phyloP scores from a whole-genome alignment of 2,329 filamentous ascomycete genomes.

The Penicillium psychrosexuale region DNA sequence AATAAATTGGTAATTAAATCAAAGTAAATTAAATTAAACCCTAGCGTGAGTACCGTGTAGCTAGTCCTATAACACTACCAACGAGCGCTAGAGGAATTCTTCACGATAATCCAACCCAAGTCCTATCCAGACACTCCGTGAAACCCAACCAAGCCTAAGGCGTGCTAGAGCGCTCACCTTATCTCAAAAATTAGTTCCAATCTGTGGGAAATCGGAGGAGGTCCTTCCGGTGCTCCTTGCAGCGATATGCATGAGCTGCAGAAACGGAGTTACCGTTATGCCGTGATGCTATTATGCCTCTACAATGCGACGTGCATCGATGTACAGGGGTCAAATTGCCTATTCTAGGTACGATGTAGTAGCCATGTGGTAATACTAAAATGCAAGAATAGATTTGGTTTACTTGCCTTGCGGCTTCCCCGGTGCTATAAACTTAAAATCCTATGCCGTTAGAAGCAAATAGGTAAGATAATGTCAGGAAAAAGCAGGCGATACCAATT shows the following conservation, averaged over 20 bases:
- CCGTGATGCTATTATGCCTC: neutral
- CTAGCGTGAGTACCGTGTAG: too few relatives aligned
- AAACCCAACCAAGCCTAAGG: neutral
- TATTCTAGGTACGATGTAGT: neutral
- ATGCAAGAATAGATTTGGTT: neutral
- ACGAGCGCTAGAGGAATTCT: neutral
- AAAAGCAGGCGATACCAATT: neutral
- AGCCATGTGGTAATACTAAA: neutral
- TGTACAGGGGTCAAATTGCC: neutral
- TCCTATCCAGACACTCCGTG: neutral
- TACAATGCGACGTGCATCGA: neutral
- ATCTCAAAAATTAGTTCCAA: neutral
- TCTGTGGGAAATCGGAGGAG: neutral
- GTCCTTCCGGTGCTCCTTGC: neutral
- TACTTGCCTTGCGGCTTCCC: neutral
- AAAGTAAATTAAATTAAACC: neutral
- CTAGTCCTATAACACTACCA: neutral
- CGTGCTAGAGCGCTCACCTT: neutral
- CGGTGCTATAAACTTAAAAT: neutral
- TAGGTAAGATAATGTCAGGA: neutral
- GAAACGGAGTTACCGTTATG: neutral
- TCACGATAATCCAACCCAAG: neutral
- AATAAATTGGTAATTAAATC: neutral
- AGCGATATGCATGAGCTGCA: neutral
- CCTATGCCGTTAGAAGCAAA: neutral